Evolutionary conservation across 768 basidiomycete species (phyloP).

Genomic region (Tulasnella calospora): DNA sequence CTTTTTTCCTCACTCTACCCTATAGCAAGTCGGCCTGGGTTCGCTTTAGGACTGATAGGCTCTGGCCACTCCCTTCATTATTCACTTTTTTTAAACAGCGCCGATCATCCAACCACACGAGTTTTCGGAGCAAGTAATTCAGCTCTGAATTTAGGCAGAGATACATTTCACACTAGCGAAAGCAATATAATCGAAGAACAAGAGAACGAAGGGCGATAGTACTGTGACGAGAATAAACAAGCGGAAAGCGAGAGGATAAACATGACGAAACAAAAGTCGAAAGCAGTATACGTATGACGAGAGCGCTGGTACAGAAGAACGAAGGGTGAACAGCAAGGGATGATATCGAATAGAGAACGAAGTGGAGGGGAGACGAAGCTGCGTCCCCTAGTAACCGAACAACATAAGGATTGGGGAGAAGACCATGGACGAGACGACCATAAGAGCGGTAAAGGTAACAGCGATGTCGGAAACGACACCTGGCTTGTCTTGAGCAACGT

Average conservation of each 20-base stretch:
- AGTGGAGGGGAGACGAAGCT: background rate
- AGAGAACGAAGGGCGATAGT: background rate
- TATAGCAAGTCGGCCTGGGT: no score
- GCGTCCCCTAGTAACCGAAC: background rate
- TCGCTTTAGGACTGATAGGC: no score
- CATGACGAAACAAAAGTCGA: background rate
- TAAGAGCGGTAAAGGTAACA: conserved; percentile 12
- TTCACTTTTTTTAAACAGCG: no score
- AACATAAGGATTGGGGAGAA: conserved; percentile 17
- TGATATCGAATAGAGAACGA: background rate
- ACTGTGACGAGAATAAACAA: background rate
- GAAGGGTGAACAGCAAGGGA: background rate
- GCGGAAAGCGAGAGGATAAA: background rate
- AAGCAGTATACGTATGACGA: background rate
- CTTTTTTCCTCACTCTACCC: no score
- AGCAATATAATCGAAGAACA: background rate
- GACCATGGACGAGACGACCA: conserved; percentile 21
- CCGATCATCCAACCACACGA: background rate
- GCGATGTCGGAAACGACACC: conserved; percentile 18
- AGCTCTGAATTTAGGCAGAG: background rate
- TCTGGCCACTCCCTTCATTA: no score
- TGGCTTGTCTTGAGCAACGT: conserved; percentile 15
- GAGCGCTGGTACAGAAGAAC: background rate
- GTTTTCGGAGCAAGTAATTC: background rate
- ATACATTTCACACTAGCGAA: background rate